Percentiles rank a stretch among this genome's conserved stretches.
Conservation (phyloP, 1,139 yeast species). For the Entelexis sorbosivorans region DNA sequence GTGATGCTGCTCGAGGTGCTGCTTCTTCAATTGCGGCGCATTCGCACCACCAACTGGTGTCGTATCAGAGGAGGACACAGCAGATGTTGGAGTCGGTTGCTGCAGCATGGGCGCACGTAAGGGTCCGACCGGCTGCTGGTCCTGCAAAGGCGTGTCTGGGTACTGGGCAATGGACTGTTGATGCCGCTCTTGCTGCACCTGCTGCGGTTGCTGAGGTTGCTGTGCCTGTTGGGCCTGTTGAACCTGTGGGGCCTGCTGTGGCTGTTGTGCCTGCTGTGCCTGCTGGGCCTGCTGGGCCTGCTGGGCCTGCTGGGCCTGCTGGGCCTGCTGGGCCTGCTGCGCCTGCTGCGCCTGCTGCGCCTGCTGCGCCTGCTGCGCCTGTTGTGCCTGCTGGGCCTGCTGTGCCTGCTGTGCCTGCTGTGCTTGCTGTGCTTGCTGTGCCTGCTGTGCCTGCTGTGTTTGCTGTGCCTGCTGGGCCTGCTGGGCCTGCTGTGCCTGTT, state of each 20-base stretch:
- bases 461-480: too few relatives aligned
- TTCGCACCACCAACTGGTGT: background rate
- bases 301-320: too few relatives aligned
- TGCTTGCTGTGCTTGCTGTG: too few relatives aligned
- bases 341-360: background rate
- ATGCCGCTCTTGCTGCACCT: background rate
- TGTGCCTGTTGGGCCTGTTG: too few relatives aligned
- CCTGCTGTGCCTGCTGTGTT: too few relatives aligned
- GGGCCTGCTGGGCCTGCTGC: too few relatives aligned
- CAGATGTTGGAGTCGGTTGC: background rate
- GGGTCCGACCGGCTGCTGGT: background rate
- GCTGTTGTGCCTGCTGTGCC: too few relatives aligned
- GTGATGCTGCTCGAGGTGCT: constrained; percentile 20
- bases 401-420: background rate
- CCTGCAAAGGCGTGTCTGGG: background rate
- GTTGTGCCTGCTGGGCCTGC: background rate
- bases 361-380: background rate
- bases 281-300: too few relatives aligned
- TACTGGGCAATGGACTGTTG: background rate
- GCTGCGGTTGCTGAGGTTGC: background rate
- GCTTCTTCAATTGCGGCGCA: constrained; percentile 4
- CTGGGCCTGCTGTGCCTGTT: background rate
- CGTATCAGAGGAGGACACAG: background rate
- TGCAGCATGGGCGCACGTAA: background rate
- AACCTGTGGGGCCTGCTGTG: too few relatives aligned